Evolutionary conservation across 768 basidiomycete species (phyloP).

Genomic region (Amyloporia xantha): DNA sequence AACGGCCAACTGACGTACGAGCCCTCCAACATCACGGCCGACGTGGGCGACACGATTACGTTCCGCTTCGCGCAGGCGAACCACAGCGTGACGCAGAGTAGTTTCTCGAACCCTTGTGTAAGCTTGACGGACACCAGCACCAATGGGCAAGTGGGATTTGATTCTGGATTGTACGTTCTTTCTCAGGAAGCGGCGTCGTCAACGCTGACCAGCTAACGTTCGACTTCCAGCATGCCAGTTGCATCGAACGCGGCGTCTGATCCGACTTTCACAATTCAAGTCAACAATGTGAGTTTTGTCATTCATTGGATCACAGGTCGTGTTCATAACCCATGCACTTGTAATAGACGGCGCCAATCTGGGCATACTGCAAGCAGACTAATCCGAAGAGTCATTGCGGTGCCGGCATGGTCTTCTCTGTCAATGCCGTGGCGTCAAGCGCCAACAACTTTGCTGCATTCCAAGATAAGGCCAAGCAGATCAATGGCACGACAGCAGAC

Average conservation of each 20-base stretch:
- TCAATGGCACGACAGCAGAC: constrained; percentile 3
- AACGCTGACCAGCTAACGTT: too few relatives aligned
- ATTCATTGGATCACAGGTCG: background rate
- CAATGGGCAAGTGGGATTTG: constrained; percentile 35
- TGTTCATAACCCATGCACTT: background rate
- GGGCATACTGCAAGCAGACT: constrained; percentile 51
- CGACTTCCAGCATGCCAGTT: constrained; percentile 40
- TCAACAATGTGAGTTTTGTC: constrained; percentile 40
- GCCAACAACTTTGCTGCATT: constrained; percentile 50
- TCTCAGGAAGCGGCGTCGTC: too few relatives aligned
- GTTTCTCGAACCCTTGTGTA: constrained; percentile 29
- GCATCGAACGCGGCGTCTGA: constrained; percentile 35
- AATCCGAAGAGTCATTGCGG: constrained; percentile 44
- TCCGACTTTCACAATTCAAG: constrained; percentile 45
- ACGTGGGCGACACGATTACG: constrained; percentile 32
- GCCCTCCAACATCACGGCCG: constrained; percentile 30
- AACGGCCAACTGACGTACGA: constrained; percentile 20
- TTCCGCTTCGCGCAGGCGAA: constrained; percentile 37
- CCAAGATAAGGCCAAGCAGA: constrained; percentile 21
- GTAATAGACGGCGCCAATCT: constrained; percentile 43
- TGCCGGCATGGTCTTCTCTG: constrained; percentile 53
- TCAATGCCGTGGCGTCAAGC: constrained; percentile 46
- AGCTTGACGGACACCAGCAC: constrained; percentile 37
- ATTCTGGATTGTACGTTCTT: constrained; percentile 34
- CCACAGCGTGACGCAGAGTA: constrained; percentile 32